Evolutionary conservation across 2,329 filamentous ascomycete genomes (phyloP).

Genomic region (Hymenoscyphus scutula): DNA sequence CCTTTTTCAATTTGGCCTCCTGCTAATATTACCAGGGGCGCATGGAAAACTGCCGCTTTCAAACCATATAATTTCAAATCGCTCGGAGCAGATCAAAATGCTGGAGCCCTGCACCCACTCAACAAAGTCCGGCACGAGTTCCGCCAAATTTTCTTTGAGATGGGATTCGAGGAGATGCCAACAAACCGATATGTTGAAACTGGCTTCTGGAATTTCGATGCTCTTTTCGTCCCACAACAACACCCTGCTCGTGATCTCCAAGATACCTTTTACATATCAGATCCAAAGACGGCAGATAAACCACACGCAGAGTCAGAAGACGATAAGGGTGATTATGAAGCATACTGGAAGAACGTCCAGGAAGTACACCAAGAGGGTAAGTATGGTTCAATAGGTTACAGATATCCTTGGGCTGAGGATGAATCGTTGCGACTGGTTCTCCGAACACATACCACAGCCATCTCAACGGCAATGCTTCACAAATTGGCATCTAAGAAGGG

Average conservation of each 20-base stretch:
- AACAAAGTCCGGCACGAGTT: constrained; percentile 97
- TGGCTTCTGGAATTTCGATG: constrained; percentile 98
- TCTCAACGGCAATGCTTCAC: constrained; percentile 87
- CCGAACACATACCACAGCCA: constrained; percentile 92
- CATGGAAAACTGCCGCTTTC: constrained; percentile 90
- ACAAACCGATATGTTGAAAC: constrained; percentile 92
- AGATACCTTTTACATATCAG: constrained; percentile 97
- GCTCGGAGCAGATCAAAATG: constrained; percentile 58
- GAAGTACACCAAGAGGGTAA: constrained; percentile 88
- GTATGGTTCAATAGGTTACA: constrained; percentile 93
- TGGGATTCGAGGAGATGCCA: constrained; percentile 98
- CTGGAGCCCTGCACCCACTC: constrained; percentile 65
- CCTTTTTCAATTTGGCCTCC: not conserved
- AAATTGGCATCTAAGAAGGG: constrained; percentile 81
- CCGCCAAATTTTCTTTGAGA: constrained; percentile 97
- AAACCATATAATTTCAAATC: constrained; percentile 78
- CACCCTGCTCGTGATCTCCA: constrained; percentile 96
- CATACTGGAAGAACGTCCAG: constrained; percentile 85
- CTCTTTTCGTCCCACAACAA: constrained; percentile 95
- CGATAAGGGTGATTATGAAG: constrained; percentile 66
- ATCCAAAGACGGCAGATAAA: constrained; percentile 73
- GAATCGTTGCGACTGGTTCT: constrained; percentile 86
- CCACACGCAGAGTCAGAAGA: constrained; percentile 56
- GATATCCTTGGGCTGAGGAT: constrained; percentile 87
- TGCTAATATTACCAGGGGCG: constrained; percentile 50